phyloP scores from a whole-genome alignment of 176 grass and related monocot species.

The Phragmites australis region DNA sequence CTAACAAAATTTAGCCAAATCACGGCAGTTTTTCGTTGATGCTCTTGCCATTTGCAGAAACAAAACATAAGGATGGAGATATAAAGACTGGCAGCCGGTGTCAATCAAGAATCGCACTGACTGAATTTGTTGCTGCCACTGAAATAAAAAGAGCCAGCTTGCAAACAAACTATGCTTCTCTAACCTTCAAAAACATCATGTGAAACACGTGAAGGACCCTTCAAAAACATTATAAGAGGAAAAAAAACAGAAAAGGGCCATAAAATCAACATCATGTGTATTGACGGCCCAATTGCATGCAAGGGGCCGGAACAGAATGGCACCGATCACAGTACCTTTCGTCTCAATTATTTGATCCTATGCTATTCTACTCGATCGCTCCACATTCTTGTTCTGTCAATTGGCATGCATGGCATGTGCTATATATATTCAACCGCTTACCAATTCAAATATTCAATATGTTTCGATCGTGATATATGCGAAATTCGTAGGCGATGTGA shows the following conservation, averaged over 20 bases:
- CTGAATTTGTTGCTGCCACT: too few relatives aligned
- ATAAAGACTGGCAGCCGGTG: too few relatives aligned
- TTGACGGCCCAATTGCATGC: background rate
- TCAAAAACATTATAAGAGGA: background rate
- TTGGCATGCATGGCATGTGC: background rate
- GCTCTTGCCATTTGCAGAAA: too few relatives aligned
- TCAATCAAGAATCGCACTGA: too few relatives aligned
- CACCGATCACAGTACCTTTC: too few relatives aligned
- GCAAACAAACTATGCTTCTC: too few relatives aligned
- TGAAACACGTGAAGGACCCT: background rate
- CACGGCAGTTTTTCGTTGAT: too few relatives aligned
- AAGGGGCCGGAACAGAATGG: too few relatives aligned
- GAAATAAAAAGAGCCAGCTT: too few relatives aligned
- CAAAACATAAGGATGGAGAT: too few relatives aligned
- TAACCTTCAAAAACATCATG: too few relatives aligned
- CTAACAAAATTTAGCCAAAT: too few relatives aligned
- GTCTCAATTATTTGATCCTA: background rate
- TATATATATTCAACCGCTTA: background rate
- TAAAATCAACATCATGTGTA: background rate
- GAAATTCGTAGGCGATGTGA: background rate
- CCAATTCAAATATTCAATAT: background rate
- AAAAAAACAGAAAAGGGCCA: background rate
- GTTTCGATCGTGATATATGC: background rate
- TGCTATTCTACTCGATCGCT: background rate
- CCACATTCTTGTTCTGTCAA: background rate